Base-by-base conservation (phyloP, 768 basidiomycete species). In the Rhizopogon rudus region DNA sequence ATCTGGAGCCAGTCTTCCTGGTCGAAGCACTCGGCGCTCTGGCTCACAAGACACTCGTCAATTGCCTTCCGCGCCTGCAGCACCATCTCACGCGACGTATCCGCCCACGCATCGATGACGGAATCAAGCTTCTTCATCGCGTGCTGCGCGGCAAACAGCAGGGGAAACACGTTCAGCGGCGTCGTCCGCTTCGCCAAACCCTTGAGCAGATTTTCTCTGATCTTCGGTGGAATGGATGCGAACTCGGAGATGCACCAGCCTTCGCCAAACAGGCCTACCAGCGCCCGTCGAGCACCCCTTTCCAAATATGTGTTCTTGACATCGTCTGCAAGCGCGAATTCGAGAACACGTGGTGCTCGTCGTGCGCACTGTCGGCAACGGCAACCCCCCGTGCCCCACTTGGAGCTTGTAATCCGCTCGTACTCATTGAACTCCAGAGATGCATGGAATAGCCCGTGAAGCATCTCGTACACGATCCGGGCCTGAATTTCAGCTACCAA, bases 171-270 rank as follows among this genome's bases (percentile, higher is more conserved):
- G 56, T 89, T 92, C 45, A 69, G 55, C 0, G 88, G 81, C 0
- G 80, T 85, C 2, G 90, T 86, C 6, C 83, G 76, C 55, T 86
- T 87, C 16, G 77, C 77, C 0, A 97, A 75, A 4, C 88, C 89
- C 55, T 84, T 84, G n/a, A 94, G 71, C 7, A 95, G 72, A 13
- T 73, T 74, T 22, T 88, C 84, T 40, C 88, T 80, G 17, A 83
- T 76, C 59, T 86, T 85, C 54, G 77, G 78, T 3, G 84, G 77
- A 2, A 96, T 75, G 0, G 72, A 69, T 0, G 89, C 89, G 61
- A 98, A 90, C 53, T 97, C 93, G 39, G 80, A 68, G 0, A 82
- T 87, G 68, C 84, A 87, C 95, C 94, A 97, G 2, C 89, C 88
- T 59, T 92, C 89, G 5, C 92, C 93, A 64, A 91, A 98, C 31